Evolutionary conservation across 192 early-diverging fungal species (phyloP), one percentile per base, ranked within the genome.

Genomic region (Umbelopsis sp.): DNA sequence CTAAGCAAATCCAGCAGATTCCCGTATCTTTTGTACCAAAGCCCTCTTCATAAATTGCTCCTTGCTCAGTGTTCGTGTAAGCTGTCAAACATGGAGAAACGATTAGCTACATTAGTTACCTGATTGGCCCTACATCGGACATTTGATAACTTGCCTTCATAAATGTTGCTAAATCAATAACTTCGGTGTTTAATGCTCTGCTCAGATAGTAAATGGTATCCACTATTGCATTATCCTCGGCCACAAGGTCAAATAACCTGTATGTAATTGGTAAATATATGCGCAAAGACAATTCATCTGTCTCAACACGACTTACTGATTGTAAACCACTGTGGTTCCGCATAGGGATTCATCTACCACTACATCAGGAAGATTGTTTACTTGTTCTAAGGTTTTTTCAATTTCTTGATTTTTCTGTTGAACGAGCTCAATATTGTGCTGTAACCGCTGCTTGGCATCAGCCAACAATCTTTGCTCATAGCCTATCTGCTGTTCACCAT

Each of bases 31-130:
- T 46, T 89, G 80, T 8, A 88, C 86, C 64, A 93, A 76, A 0
- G 91, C 94, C 47, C 93, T 85, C 46, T 93, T 92, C 89, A 95
- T 86, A 71, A 96, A 98, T 75, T 96, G 93, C 65, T 96, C 94
- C 66, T 93, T 81, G 0, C 94, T 90, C 20, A 98, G 81, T 46
- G 84, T 87, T 7, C 96, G 87, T 33, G 93, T 88, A 69, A 86
- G 85, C 86, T 95, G 49, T 23, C 67, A 53, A 37, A 41, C 2
- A 64, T 47, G 41, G 46, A 45, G 25, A 61, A n/a, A 76, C 37
- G 30, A 8, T 58, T 10, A 50, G 33, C 15, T 4, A 33, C 21
- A 16, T 44, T 23, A 50, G 11, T 25, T 30, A 4, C 20, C 30
- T 23, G n/a, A 47, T 48, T 13, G 21, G 30, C 20, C 20, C 18